Evolutionary conservation across 768 basidiomycete genomes (phyloP), one percentile per base, ranked within the genome.

Genomic region (Rhizopogon vesiculosus): DNA sequence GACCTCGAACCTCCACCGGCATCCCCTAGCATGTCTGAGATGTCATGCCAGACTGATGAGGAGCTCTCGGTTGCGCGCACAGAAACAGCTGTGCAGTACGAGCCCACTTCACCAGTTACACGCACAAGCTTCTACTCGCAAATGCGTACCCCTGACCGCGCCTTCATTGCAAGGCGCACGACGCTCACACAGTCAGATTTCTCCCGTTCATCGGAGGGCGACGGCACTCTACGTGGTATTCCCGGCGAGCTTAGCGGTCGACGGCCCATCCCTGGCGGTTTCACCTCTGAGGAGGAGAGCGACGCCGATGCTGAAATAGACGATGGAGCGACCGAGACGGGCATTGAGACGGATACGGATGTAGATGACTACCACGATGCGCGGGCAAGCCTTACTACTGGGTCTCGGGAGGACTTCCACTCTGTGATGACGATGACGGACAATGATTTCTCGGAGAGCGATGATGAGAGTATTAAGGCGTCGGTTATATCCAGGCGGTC

Each of bases 341-440:
- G 85, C 42, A 78, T 79, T 1, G 87, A 84, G 49, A 81, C 82
- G 0, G 87, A 87, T 56, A 84, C 84, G 0, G 89, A 89, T 42
- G 69, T 66, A 35, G 89, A 85, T 16, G 84, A 91, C 56, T 93
- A 89, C 62, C 77, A 86, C 1, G 93, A 95, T 58, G 84, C 93
- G 2, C 75, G 85, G 44, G 84, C 86, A 65, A 91, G 79, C 40
- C 68, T 83, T 25, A 88, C 91, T 3, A 84, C 82, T 3, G 80
- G 80, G 56, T 87, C 87, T 49, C 73, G 72, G 31, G 84, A 88
- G 38, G 87, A 89, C 61, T 90, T 90, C 80, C 84, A 91, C 65
- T 91, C 87, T 6, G 74, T 87, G 66, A 70, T 82, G 75, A 89
- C 87, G 2, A 74, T 76, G 56, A 83, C 86, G 41, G 88, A 90